A percentile compares a stretch with the other conserved stretches of the same genome.
phyloP scores from a whole-genome alignment of 306 rosid genomes.

The Elaeagnus macrophylla region DNA sequence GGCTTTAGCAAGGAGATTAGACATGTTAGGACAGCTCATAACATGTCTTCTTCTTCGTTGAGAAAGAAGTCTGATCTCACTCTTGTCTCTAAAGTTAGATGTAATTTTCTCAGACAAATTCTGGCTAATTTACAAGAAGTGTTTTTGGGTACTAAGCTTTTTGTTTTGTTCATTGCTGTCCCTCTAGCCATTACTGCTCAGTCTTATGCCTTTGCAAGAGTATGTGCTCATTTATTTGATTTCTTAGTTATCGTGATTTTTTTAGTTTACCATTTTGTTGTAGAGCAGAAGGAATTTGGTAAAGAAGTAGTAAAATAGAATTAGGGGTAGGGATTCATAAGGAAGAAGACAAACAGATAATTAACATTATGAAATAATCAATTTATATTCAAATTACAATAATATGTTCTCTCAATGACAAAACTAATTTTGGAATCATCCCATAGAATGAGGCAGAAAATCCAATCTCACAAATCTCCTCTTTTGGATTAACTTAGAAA shows the following conservation, averaged over 20 bases:
- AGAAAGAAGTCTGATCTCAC: conserved; percentile 57
- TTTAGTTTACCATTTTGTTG: neutral
- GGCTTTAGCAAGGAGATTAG: conserved; percentile 39
- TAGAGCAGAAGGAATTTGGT: too few relatives aligned
- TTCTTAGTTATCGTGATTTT: neutral
- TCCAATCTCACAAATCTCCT: too few relatives aligned
- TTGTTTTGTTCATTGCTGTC: conserved; percentile 62
- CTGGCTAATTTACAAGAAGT: conserved; percentile 67
- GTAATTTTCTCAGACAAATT: conserved; percentile 27
- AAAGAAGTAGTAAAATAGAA: too few relatives aligned
- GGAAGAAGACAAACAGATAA: too few relatives aligned
- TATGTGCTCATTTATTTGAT: conserved; percentile 22
- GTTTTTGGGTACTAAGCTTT: conserved; percentile 70
- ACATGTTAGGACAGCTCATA: conserved; percentile 55
- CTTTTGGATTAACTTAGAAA: too few relatives aligned
- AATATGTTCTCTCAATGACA: too few relatives aligned
- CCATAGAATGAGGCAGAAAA: too few relatives aligned
- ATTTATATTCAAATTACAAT: too few relatives aligned
- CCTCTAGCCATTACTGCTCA: conserved; percentile 58
- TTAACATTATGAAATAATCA: too few relatives aligned
- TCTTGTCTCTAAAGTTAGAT: conserved; percentile 47
- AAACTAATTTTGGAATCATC: too few relatives aligned
- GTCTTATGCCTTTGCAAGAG: conserved; percentile 47
- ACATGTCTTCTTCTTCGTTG: conserved; percentile 65
- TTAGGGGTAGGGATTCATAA: too few relatives aligned